Percentiles rank a stretch among this genome's conserved stretches.
phyloP scores from a whole-genome alignment of 441 rosid genomes.

The Omphalea diandra region DNA sequence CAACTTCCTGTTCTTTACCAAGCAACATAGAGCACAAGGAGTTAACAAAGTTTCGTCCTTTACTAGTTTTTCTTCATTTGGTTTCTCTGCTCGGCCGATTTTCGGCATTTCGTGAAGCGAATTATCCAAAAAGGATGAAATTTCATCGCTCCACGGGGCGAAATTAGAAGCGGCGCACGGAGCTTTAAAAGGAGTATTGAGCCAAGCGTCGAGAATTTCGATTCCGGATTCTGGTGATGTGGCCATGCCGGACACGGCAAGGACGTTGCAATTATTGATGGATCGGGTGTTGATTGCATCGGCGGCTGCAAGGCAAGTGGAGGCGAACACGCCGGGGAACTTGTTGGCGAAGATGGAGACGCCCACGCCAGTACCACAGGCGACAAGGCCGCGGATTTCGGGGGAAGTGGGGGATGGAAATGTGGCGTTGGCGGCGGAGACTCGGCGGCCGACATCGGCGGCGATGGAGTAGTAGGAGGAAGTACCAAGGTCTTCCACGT shows the following conservation, averaged over 20 bases:
- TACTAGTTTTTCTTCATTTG: constrained; percentile 10
- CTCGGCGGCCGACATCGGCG: constrained; percentile 78
- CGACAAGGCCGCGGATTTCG: constrained; percentile 59
- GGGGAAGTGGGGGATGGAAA: constrained; percentile 25
- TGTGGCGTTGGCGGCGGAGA: constrained; percentile 39
- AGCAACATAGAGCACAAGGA: constrained; percentile 53
- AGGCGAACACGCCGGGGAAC: constrained; percentile 75
- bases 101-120: constrained; percentile 50
- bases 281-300: constrained; percentile 77
- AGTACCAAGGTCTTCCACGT: constrained; percentile 78
- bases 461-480: constrained; percentile 76
- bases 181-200: constrained; percentile 64
- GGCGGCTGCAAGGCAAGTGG: constrained; percentile 61
- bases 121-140: constrained; percentile 48
- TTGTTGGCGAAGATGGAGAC: constrained; percentile 91
- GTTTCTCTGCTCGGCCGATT: constrained; percentile 34
- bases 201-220: constrained; percentile 71
- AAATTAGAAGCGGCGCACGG: constrained; percentile 73
- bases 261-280: constrained; percentile 78
- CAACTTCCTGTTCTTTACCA: constrained; percentile 61
- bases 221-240: constrained; percentile 52
- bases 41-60: constrained; percentile 9
- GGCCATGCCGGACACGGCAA: constrained; percentile 69
- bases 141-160: constrained; percentile 54
- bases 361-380: constrained; percentile 84